Base-by-base conservation (phyloP, 306 rosid genomes). In the Medicago arabica region DNA sequence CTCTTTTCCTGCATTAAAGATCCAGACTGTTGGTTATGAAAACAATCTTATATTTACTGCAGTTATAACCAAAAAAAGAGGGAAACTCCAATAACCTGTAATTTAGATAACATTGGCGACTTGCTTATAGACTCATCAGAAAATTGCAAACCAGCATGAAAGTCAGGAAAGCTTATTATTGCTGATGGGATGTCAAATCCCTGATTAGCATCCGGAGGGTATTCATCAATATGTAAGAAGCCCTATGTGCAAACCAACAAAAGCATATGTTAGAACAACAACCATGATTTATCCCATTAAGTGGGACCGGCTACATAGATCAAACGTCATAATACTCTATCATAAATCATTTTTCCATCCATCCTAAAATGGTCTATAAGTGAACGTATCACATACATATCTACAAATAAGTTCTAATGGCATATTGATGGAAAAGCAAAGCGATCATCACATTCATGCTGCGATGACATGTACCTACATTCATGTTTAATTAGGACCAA, bases 141-240 rank as follows among this genome's bases (percentile, higher is more conserved):
- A 61, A 89, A 87, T 65, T 85, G 88, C 78, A 82, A 85, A 62
- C 88, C 82, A 34, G 91, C 84, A 72, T 72, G 79, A 78, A 90
- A 89, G 69, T 89, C 82, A 9, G 99, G 91, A 79, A 92, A 95
- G 87, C 90, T 90, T 83, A 92, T 90, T 73, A 95, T 67, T 40
- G 99, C 96, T 9, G 99, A 92, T 63, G 99, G 99, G 83, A 95
- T 92, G 79, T 95, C 99, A 63, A 90, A 92, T 72, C 99, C 99
- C 79, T 92, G 97, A 82, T 92, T 90, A 64, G 99, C 97, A 82
- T 90, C 99, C 19, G 97, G 96, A 54, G 97, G 99, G 74, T 95
- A 95, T 75, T 95, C 97, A 83, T 92, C 97, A 69, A 95, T 92
- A 85, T 95, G 97, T 88, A 90, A 86, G 81, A 95, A 92, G 46